These are phyloP conservation scores for Stephania japonica DNA, from an alignment of 164 flowering plant species.

Conservation along the genomic window DNA sequence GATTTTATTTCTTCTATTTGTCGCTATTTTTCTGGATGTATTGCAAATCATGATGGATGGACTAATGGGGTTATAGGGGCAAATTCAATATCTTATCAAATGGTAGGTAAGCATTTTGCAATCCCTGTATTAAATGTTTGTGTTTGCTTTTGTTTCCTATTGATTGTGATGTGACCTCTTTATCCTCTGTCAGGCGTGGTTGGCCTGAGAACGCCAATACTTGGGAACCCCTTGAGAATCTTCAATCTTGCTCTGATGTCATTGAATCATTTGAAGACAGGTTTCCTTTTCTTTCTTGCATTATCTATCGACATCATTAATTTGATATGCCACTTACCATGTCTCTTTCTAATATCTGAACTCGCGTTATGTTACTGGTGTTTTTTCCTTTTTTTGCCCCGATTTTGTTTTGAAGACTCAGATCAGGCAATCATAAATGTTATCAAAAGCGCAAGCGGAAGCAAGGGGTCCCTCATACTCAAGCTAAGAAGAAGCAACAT, in stretches of 20 bases:
- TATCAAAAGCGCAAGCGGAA: constrained; percentile 65
- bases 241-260: constrained; percentile 60
- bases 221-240: constrained; percentile 94
- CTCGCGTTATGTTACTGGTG: too few species aligned
- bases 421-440: constrained; percentile 35
- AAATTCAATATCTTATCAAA: constrained; percentile 71
- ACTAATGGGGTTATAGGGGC: constrained; percentile 40
- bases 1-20: not conserved
- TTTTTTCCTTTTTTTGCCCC: not conserved
- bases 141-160: not conserved
- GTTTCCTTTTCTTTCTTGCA: constrained; percentile 14
- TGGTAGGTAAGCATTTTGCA: constrained; percentile 39
- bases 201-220: constrained; percentile 98
- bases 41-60: too few species aligned
- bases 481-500: constrained; percentile 62
- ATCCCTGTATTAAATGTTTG: not conserved
- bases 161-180: not conserved
- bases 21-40: not conserved
- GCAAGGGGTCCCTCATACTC: constrained; percentile 34
- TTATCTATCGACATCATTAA: too few species aligned
- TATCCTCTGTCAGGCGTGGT: constrained; percentile 61
- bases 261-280: constrained; percentile 86
- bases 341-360: too few species aligned
- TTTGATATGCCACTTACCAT: too few species aligned
- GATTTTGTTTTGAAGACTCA: constrained; percentile 29